Percentiles rank a stretch among this genome's conserved stretches.
Evolutionary conservation across 257 asterid species (phyloP).

Genomic region (Cynanchum wilfordii): DNA sequence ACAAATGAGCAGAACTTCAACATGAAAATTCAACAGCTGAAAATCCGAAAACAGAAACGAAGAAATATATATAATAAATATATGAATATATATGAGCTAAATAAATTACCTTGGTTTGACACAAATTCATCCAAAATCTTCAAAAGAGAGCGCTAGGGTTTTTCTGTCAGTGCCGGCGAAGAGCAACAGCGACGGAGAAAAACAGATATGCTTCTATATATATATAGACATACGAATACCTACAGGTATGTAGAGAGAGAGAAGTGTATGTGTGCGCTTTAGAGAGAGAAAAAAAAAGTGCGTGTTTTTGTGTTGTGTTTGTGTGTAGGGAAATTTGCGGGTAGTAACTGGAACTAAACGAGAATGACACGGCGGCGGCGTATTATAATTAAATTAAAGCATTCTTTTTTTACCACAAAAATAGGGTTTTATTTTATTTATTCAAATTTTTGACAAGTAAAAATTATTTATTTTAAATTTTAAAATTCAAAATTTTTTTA

Average conservation of each 20-base stretch:
- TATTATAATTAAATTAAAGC: not conserved
- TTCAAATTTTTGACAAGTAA: too few species aligned
- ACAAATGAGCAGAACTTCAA: not conserved
- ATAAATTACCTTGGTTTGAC: not conserved
- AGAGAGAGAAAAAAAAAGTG: not conserved
- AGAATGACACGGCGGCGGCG: slow-evolving; percentile 17
- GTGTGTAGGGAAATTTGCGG: slow-evolving; percentile 10
- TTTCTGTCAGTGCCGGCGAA: slow-evolving; percentile 26
- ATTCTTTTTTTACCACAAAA: too few species aligned
- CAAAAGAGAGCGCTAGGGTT: slow-evolving; percentile 20
- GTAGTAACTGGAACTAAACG: slow-evolving; percentile 5
- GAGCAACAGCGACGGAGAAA: not conserved
- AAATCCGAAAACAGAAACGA: not conserved
- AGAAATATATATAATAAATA: not conserved
- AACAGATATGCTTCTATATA: not conserved
- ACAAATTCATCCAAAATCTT: not conserved
- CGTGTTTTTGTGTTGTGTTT: not conserved
- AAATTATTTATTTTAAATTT: too few species aligned
- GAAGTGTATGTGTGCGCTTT: too few species aligned
- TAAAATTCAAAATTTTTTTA: too few species aligned
- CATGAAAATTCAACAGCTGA: not conserved
- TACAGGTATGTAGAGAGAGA: not conserved
- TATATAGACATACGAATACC: not conserved
- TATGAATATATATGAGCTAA: not conserved
- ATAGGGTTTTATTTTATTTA: too few species aligned